Evolutionary conservation across 495 filamentous ascomycete genomes (phyloP).

Genomic region (Friedmanniomyces endolithicus): DNA sequence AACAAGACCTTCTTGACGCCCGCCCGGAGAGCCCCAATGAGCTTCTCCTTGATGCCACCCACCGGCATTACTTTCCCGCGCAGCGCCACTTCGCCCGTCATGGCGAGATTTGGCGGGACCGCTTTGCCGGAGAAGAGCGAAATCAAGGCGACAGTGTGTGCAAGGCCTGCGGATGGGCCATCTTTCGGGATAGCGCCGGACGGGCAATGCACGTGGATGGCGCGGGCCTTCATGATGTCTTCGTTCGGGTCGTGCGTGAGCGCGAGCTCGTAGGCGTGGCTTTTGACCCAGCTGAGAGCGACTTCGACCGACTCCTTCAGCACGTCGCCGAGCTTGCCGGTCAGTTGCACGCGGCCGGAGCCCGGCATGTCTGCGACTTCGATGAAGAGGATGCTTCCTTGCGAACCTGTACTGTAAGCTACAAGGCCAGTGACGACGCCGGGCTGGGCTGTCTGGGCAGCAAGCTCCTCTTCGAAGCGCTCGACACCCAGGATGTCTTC

Average conservation of each 20-base stretch:
- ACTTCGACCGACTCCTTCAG: slow-evolving; percentile 97
- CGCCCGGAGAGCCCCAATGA: slow-evolving; percentile 85
- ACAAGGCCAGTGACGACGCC: slow-evolving; percentile 96
- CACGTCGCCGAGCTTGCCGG: slow-evolving; percentile 94
- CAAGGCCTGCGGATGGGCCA: slow-evolving; percentile 76
- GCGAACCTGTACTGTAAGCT: slow-evolving; percentile 85
- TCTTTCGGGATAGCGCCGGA: slow-evolving; percentile 93
- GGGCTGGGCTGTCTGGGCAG: slow-evolving; percentile 73
- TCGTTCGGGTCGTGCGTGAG: slow-evolving; percentile 67
- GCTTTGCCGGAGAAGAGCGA: slow-evolving; percentile 79
- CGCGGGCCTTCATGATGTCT: slow-evolving; percentile 92
- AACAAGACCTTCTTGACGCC: slow-evolving; percentile 91
- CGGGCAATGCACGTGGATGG: slow-evolving; percentile 93
- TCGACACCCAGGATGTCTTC: slow-evolving; percentile 89
- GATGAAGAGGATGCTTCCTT: slow-evolving; percentile 96
- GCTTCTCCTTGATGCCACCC: slow-evolving; percentile 96
- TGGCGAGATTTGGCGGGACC: slow-evolving; percentile 85
- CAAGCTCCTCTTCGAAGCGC: slow-evolving; percentile 89
- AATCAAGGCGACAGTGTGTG: slow-evolving; percentile 86
- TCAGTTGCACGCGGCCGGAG: slow-evolving; percentile 84
- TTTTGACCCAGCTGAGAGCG: slow-evolving; percentile 90
- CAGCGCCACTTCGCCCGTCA: slow-evolving; percentile 92
- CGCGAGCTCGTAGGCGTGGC: slow-evolving; percentile 84
- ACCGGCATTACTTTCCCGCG: slow-evolving; percentile 79
- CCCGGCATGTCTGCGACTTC: slow-evolving; percentile 97